Percentiles rank a stretch among this genome's conserved stretches.
phyloP scores from a whole-genome alignment of 305 asterid species.

The Rubia tinctorum region DNA sequence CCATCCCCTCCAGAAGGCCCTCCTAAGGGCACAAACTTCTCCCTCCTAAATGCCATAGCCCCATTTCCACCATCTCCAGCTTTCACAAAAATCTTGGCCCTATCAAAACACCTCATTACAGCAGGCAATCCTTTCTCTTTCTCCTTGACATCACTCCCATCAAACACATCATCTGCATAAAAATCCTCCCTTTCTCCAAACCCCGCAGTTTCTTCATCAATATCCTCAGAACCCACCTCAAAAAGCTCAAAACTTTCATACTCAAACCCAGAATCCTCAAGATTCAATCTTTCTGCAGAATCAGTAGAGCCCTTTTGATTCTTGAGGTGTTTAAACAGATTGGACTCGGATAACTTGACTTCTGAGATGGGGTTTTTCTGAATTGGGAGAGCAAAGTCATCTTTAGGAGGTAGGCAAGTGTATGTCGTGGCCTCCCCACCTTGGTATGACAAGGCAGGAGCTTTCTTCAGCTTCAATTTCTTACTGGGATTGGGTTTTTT shows the following conservation, averaged over 20 bases:
- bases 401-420: conserved; percentile 79
- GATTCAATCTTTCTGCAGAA: conserved; percentile 21
- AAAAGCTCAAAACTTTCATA: conserved; percentile 62
- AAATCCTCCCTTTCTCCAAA: not conserved
- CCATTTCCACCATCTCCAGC: conserved; percentile 97
- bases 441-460: conserved; percentile 32
- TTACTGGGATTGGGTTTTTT: not conserved
- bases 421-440: conserved; percentile 83
- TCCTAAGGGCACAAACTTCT: conserved; percentile 86
- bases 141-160: conserved; percentile 49
- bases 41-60: conserved; percentile 89
- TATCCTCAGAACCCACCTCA: conserved; percentile 60
- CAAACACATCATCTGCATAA: conserved; percentile 26
- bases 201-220: conserved; percentile 31
- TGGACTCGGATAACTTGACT: conserved; percentile 52
- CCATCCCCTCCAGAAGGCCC: conserved; percentile 99
- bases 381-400: conserved; percentile 46
- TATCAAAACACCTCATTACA: conserved; percentile 91
- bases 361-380: conserved; percentile 19
- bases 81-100: conserved; percentile 73
- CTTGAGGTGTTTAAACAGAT: conserved; percentile 4
- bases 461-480: conserved; percentile 32
- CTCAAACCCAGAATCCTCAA: conserved; percentile 29
- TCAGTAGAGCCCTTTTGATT: conserved; percentile 21
- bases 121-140: conserved; percentile 96